phyloP scores from a whole-genome alignment of 148 eudicot genomes.

The Rheum nobile region DNA sequence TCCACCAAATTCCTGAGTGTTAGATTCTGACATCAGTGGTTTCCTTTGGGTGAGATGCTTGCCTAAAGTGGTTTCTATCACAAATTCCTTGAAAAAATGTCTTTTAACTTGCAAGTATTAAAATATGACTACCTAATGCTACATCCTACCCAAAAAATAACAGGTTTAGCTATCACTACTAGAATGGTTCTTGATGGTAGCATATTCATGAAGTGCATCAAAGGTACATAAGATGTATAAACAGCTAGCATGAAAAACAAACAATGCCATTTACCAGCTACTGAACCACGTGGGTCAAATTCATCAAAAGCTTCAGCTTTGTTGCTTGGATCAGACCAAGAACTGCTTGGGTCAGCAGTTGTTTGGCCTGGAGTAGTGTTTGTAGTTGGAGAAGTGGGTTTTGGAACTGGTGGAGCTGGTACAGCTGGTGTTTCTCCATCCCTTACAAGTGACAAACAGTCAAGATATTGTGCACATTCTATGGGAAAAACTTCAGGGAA shows the following conservation, averaged over 20 bases:
- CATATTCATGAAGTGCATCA: background rate
- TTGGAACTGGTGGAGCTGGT: constrained; percentile 43
- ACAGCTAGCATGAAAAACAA: background rate
- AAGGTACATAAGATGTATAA: constrained; percentile 1
- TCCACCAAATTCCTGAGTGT: no score
- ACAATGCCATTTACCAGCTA: constrained; percentile 32
- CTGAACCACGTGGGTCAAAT: constrained; percentile 81
- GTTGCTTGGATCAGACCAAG: constrained; percentile 22
- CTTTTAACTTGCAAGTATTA: background rate
- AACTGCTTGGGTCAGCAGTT: constrained; percentile 14
- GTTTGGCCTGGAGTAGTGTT: constrained; percentile 27
- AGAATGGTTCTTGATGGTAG: background rate
- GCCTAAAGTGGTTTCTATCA: no score
- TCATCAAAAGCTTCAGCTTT: constrained; percentile 62
- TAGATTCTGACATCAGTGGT: no score
- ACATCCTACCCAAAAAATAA: background rate
- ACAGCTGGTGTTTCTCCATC: constrained; percentile 53
- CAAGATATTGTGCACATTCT: constrained; percentile 12
- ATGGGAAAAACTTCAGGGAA: background rate
- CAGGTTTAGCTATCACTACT: background rate
- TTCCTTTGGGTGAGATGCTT: no score
- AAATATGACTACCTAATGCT: background rate
- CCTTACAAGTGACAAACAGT: constrained; percentile 29
- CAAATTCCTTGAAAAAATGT: background rate
- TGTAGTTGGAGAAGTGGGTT: constrained; percentile 33